Base-by-base conservation (phyloP, 129 eudicot species). In the Saposhnikovia divaricata region DNA sequence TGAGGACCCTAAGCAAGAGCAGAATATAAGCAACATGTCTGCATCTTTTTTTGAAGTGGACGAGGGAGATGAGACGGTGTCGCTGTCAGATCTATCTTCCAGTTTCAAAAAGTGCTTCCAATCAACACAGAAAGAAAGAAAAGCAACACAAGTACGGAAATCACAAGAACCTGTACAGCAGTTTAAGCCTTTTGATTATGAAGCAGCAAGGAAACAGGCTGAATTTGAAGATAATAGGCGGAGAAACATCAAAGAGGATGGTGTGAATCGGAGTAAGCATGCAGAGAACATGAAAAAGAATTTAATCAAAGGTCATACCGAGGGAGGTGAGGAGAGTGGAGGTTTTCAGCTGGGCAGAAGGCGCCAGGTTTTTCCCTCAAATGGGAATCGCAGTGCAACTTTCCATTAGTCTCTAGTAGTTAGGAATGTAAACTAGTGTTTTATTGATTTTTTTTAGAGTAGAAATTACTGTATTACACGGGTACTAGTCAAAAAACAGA, bases 321-420 rank as follows among this genome's bases (percentile, higher is more conserved):
- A 59, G 57, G 81, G 78, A 57, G 84, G 82, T 72, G 92, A 85
- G 79, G 87, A 84, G 80, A 78, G 85, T 34, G 78, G 84, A 28
- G 93, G 88, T 66, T 81, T 89, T 59, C 88, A 88, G 72, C 81
- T 82, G 83, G 99, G 98, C 69, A 89, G 86, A 79, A 85, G 97
- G 80, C 93, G 97, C 11, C 97, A 90, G 74, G 99, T 97, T 74
- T 96, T 96, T 76, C 99, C 99, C 11, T 88, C 99, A 0, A 85
- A 88, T n/a, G 99, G 98, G 25, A 96, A 92, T 82, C 93, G 99
- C 51, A 92, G 97, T 76, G 89, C 95, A 42, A 96, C 98, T 78
- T 96, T 92, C 72, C 91, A 92, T 72, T 88, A 82, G 55, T 74
- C 77, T 43, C 0, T 43, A 44, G 78, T 18, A 25, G 38, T 18